Conservation (phyloP, 2,329 filamentous ascomycete species). For the Rugonectria rugulosa region DNA sequence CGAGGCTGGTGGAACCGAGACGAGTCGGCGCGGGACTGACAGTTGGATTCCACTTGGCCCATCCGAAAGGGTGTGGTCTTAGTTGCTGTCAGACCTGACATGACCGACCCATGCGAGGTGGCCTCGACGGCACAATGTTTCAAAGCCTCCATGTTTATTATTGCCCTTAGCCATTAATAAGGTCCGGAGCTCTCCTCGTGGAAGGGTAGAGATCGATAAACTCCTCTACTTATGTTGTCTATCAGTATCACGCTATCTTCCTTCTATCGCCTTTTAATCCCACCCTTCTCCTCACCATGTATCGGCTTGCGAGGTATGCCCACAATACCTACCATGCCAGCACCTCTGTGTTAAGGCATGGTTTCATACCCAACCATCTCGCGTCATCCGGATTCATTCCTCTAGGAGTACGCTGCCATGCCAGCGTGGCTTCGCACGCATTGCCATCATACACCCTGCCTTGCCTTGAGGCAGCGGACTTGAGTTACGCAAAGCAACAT, state of each 20-base stretch:
- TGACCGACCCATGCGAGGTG: too few relatives aligned
- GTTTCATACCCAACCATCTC: neutral
- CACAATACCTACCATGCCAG: neutral
- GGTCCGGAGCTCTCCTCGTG: neutral
- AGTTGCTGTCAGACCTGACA: too few relatives aligned
- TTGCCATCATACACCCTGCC: too few relatives aligned
- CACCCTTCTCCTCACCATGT: conserved; percentile 1
- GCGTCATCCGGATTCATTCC: neutral
- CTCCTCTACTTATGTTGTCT: neutral
- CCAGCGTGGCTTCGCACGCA: conserved; percentile 9
- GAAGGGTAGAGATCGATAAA: too few relatives aligned
- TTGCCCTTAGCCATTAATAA: neutral
- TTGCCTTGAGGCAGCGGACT: conserved; percentile 20
- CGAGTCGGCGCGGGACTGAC: too few relatives aligned
- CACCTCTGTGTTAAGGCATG: neutral
- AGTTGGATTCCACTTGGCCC: too few relatives aligned
- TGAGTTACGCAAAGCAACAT: conserved; percentile 22
- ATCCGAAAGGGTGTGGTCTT: too few relatives aligned
- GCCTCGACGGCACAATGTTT: too few relatives aligned
- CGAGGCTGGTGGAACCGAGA: too few relatives aligned
- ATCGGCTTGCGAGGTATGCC: neutral
- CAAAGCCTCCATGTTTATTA: too few relatives aligned
- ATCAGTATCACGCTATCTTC: neutral
- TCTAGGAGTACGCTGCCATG: neutral
- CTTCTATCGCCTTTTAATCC: too few relatives aligned